Evolutionary conservation across 106 monocot species (phyloP).

Genomic region (Apostasia ramifera): DNA sequence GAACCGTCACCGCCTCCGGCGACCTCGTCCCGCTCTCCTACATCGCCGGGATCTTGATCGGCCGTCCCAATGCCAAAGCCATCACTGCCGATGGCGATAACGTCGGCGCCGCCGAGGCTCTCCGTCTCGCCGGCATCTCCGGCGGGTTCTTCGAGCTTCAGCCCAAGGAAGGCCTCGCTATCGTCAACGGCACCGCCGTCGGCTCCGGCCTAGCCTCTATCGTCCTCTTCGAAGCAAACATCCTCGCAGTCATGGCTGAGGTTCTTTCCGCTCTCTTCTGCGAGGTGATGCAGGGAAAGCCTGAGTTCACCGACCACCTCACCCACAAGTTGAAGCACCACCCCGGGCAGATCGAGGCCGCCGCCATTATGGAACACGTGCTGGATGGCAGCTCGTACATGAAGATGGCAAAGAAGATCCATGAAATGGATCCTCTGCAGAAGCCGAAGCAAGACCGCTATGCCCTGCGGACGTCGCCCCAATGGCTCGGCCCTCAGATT

Average conservation of each 20-base stretch:
- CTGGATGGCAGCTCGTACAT: conserved; percentile 69
- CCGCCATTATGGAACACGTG: conserved; percentile 89
- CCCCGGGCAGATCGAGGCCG: conserved; percentile 90
- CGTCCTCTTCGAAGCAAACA: conserved; percentile 78
- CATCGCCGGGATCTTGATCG: conserved; percentile 82
- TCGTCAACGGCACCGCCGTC: conserved; percentile 95
- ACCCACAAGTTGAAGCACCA: conserved; percentile 96
- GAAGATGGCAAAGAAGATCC: conserved; percentile 50
- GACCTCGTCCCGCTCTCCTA: conserved; percentile 95
- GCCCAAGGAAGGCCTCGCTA: conserved; percentile 89
- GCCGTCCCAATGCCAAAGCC: conserved; percentile 69
- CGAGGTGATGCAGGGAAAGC: conserved; percentile 94
- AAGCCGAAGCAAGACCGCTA: conserved; percentile 83
- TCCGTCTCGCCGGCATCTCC: conserved; percentile 54
- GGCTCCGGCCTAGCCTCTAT: conserved; percentile 86
- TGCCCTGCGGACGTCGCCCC: conserved; percentile 73
- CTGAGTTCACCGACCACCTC: conserved; percentile 89
- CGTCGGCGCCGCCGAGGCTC: conserved; percentile 60
- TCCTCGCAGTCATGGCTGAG: conserved; percentile 57
- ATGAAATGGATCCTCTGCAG: conserved; percentile 58
- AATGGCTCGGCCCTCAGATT: conserved; percentile 77
- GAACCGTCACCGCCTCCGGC: conserved; percentile 91
- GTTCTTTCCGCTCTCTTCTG: conserved; percentile 78
- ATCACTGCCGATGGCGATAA: conserved; percentile 30
- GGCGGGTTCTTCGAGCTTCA: conserved; percentile 83